Conservation (phyloP, 1,284 basidiomycete genomes). For the Trametes hirsuta region DNA sequence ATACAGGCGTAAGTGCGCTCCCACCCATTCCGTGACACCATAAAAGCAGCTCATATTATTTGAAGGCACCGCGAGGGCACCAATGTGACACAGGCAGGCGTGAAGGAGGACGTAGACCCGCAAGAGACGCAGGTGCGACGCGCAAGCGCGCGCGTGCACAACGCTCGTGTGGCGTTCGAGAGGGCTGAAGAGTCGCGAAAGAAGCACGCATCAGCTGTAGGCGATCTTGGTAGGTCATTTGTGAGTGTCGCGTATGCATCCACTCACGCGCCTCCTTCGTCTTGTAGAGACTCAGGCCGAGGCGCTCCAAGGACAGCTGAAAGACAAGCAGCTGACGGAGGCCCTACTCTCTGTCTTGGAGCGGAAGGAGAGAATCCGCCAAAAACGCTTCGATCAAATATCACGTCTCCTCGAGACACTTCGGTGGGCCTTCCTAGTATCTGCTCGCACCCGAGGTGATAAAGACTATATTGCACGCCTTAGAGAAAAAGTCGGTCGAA, state of each 20-base stretch:
- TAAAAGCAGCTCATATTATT: neutral
- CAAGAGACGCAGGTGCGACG: slow-evolving; percentile 4
- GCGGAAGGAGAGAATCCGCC: slow-evolving; percentile 22
- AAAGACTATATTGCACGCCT: no score
- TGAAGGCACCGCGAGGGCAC: neutral
- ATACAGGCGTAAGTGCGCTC: slow-evolving; percentile 19
- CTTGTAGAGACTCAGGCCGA: slow-evolving; percentile 13
- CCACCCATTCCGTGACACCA: neutral
- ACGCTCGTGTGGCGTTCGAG: slow-evolving; percentile 6
- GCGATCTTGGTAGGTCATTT: neutral
- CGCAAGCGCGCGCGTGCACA: slow-evolving; percentile 13
- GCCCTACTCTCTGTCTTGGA: slow-evolving; percentile 22
- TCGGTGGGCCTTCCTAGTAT: slow-evolving; percentile 4
- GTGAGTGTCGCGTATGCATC: no score
- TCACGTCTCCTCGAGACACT: slow-evolving; percentile 8
- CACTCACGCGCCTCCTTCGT: neutral
- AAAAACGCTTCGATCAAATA: slow-evolving; percentile 15
- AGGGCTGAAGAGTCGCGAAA: neutral
- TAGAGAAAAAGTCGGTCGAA: no score
- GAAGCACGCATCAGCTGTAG: neutral
- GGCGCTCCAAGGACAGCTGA: slow-evolving; percentile 8
- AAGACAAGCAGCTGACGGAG: slow-evolving; percentile 10
- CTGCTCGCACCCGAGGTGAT: no score
- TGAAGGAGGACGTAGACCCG: slow-evolving; percentile 5
- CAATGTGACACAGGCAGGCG: neutral